Conservation (phyloP, 306 rosid genomes). For the Canavalia gladiata region DNA sequence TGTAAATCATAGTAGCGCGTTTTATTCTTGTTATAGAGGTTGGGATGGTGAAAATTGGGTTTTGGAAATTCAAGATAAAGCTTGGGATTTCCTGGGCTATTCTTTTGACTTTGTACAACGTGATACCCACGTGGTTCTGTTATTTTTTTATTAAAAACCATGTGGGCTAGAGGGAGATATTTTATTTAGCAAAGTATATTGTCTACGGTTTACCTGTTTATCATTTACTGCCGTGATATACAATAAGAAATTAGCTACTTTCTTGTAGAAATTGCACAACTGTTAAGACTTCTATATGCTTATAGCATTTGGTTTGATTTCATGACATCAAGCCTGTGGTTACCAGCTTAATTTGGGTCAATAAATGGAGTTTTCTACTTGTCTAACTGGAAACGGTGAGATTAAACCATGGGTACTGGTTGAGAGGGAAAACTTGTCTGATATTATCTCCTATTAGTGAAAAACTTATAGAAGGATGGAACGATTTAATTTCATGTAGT, state of each 20-base stretch:
- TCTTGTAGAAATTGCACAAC: not conserved
- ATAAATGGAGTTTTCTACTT: not conserved
- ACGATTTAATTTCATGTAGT: not conserved
- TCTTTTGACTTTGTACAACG: slow-evolving; percentile 68
- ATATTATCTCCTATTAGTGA: not conserved
- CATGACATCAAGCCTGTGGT: not conserved
- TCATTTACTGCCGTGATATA: slow-evolving; percentile 32
- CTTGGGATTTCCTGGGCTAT: slow-evolving; percentile 66
- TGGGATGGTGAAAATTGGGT: slow-evolving; percentile 67
- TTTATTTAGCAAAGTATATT: slow-evolving; percentile 46
- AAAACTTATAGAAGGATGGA: not conserved
- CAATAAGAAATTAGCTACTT: slow-evolving; percentile 42
- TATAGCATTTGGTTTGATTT: not conserved
- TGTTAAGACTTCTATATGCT: not conserved
- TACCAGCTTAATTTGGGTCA: not conserved
- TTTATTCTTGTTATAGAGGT: slow-evolving; percentile 52
- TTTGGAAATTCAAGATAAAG: slow-evolving; percentile 56
- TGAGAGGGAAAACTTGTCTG: not conserved
- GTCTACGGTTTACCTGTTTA: slow-evolving; percentile 30
- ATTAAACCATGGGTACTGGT: not conserved
- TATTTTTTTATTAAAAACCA: slow-evolving; percentile 68
- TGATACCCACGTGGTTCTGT: slow-evolving; percentile 75
- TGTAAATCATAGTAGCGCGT: slow-evolving; percentile 82
- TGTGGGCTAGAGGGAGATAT: slow-evolving; percentile 61
- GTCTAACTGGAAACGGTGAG: not conserved